Conservation (phyloP, 805 yeast genomes). For the Candida ulmi region DNA sequence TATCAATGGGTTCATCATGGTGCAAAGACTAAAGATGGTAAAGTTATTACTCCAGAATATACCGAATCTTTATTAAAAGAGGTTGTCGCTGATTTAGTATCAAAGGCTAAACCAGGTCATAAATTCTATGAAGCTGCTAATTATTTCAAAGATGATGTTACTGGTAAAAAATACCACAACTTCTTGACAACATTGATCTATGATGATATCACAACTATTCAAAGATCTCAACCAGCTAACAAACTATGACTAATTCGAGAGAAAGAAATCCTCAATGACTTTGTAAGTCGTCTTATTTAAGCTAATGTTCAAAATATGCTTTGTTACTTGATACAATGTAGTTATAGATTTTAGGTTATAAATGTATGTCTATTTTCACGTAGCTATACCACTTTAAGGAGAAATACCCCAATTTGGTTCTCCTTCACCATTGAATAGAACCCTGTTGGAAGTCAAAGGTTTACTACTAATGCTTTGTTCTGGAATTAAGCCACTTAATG, state of each 20-base stretch:
- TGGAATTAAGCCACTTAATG: constrained; percentile 46
- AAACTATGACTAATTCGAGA: constrained; percentile 8
- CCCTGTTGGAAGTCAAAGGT: constrained; percentile 55
- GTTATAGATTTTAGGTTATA: too few relatives aligned
- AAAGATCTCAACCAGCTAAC: constrained; percentile 16
- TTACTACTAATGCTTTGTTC: constrained; percentile 37
- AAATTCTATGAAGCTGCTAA: constrained; percentile 65
- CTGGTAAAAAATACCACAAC: constrained; percentile 68
- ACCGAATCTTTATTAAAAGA: constrained; percentile 52
- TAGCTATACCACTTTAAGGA: too few relatives aligned
- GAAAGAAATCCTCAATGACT: too few relatives aligned
- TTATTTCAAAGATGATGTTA: constrained; percentile 66
- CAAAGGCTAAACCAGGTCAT: constrained; percentile 50
- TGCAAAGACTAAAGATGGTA: constrained; percentile 52
- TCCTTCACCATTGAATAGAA: constrained; percentile 37
- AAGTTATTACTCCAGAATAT: constrained; percentile 54
- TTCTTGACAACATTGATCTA: constrained; percentile 73
- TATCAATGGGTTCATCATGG: constrained; percentile 82
- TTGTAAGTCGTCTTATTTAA: too few relatives aligned
- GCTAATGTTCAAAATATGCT: too few relatives aligned
- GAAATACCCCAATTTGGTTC: constrained; percentile 8
- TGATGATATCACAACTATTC: constrained; percentile 58
- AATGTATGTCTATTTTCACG: too few relatives aligned
- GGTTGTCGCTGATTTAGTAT: constrained; percentile 49
- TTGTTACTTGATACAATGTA: too few relatives aligned